Evolutionary conservation across 805 yeast genomes (phyloP).

Genomic region (Candida saitoana): DNA sequence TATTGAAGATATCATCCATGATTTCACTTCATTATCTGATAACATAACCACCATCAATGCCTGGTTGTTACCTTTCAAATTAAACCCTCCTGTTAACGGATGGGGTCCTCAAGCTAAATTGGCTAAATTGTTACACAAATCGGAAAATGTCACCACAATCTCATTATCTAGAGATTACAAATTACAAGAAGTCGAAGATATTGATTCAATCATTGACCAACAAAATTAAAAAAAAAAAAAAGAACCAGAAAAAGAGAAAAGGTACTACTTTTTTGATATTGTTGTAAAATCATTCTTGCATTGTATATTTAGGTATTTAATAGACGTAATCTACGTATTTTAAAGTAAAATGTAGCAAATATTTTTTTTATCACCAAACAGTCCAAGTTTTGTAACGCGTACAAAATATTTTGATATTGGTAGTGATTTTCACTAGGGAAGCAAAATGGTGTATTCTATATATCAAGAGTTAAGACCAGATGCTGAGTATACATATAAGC

Average conservation of each 20-base stretch:
- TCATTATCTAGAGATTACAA: slow-evolving; percentile 64
- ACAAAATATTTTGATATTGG: too few relatives aligned
- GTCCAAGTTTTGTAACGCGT: too few relatives aligned
- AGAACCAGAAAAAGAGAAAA: too few relatives aligned
- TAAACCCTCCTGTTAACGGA: slow-evolving; percentile 68
- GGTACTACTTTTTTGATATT: too few relatives aligned
- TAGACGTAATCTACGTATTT: slow-evolving; percentile 1
- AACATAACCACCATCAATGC: slow-evolving; percentile 55
- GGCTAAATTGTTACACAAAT: slow-evolving; percentile 55
- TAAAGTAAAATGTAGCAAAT: too few relatives aligned
- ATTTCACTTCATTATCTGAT: slow-evolving; percentile 60
- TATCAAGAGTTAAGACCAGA: slow-evolving; percentile 14
- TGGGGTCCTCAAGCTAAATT: slow-evolving; percentile 71
- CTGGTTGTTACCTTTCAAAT: slow-evolving; percentile 67
- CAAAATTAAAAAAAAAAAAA: slow-evolving; percentile 45
- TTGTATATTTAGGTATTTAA: neutral
- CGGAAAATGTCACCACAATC: slow-evolving; percentile 45
- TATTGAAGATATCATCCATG: slow-evolving; percentile 77
- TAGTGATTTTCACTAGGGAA: neutral
- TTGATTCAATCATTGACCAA: slow-evolving; percentile 62
- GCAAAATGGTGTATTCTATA: slow-evolving; percentile 7
- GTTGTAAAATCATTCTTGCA: too few relatives aligned
- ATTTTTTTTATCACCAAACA: too few relatives aligned
- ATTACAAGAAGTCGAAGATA: slow-evolving; percentile 61
- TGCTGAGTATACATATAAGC: slow-evolving; percentile 32